Evolutionary conservation across 257 asterid species (phyloP).

Genomic region (Fraxinus excelsior): DNA sequence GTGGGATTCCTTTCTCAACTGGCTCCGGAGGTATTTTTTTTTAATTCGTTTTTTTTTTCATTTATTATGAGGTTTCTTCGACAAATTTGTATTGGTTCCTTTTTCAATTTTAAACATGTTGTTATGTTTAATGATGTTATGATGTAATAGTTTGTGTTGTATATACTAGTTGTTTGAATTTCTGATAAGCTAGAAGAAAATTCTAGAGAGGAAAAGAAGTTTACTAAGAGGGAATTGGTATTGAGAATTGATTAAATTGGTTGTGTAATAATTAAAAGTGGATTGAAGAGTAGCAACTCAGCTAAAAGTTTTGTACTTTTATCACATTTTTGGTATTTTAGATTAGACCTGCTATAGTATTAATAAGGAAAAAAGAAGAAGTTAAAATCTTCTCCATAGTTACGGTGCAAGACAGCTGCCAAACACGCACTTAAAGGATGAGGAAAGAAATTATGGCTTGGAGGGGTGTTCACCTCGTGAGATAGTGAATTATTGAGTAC

Average conservation of each 20-base stretch:
- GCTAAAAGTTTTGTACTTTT: neutral
- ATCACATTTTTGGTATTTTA: neutral
- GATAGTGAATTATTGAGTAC: neutral
- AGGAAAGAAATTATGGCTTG: too few relatives aligned
- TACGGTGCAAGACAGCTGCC: neutral
- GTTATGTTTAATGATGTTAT: neutral
- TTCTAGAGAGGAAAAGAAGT: neutral
- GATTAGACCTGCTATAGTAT: neutral
- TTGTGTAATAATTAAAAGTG: neutral
- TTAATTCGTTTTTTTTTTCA: neutral
- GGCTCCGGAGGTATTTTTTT: slow-evolving; percentile 74
- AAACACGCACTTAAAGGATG: too few relatives aligned
- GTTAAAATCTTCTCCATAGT: neutral
- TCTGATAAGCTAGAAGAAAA: neutral
- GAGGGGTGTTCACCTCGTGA: neutral
- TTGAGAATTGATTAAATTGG: neutral
- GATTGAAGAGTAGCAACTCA: neutral
- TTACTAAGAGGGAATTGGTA: slow-evolving; percentile 4
- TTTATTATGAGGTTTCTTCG: neutral
- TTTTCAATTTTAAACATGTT: neutral
- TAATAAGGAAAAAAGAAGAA: neutral
- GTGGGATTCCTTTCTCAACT: slow-evolving; percentile 78
- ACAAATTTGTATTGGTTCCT: neutral
- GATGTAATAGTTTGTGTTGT: neutral
- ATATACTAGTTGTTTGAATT: neutral